Percentiles rank a stretch among this genome's conserved stretches.
Evolutionary conservation across 371 early-diverging fungal genomes (phyloP).

Genomic region (Conidiobolus incongruus): DNA sequence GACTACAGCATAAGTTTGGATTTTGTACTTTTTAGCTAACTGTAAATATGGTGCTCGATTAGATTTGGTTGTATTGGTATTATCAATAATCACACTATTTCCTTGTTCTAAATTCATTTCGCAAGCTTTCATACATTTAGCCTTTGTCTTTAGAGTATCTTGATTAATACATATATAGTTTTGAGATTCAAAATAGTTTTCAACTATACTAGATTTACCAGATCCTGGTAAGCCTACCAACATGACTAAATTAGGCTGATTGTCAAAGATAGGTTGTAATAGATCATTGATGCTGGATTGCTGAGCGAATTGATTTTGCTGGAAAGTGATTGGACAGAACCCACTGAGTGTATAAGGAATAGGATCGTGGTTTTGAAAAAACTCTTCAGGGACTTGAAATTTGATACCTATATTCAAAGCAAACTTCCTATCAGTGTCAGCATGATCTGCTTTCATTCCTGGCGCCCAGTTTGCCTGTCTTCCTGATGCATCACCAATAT

Average conservation of each 20-base stretch:
- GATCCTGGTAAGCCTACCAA: slow-evolving; percentile 64
- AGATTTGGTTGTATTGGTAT: slow-evolving; percentile 51
- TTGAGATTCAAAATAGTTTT: slow-evolving; percentile 22
- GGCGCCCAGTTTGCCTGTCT: slow-evolving; percentile 34
- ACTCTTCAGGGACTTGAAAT: slow-evolving; percentile 66
- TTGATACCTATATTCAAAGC: slow-evolving; percentile 43
- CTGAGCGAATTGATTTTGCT: slow-evolving; percentile 9
- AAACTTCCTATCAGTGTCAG: slow-evolving; percentile 56
- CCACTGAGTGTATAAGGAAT: slow-evolving; percentile 21
- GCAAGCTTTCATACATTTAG: slow-evolving; percentile 36
- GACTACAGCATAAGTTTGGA: no score
- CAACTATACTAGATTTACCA: slow-evolving; percentile 61
- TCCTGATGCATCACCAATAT: slow-evolving; percentile 87
- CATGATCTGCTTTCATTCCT: slow-evolving; percentile 37
- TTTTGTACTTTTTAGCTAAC: slow-evolving; percentile 25
- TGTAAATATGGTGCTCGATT: slow-evolving; percentile 35
- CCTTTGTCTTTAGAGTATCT: slow-evolving; percentile 45
- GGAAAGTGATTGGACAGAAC: slow-evolving; percentile 26
- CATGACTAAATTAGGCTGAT: slow-evolving; percentile 33
- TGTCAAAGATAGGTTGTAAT: not conserved
- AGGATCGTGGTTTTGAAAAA: slow-evolving; percentile 26
- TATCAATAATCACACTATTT: slow-evolving; percentile 22
- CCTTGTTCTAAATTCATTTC: slow-evolving; percentile 11
- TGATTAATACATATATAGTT: slow-evolving; percentile 56
- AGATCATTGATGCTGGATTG: no score